phyloP scores from a whole-genome alignment of 192 early-diverging fungal species.

The Linnemannia schmuckeri region DNA sequence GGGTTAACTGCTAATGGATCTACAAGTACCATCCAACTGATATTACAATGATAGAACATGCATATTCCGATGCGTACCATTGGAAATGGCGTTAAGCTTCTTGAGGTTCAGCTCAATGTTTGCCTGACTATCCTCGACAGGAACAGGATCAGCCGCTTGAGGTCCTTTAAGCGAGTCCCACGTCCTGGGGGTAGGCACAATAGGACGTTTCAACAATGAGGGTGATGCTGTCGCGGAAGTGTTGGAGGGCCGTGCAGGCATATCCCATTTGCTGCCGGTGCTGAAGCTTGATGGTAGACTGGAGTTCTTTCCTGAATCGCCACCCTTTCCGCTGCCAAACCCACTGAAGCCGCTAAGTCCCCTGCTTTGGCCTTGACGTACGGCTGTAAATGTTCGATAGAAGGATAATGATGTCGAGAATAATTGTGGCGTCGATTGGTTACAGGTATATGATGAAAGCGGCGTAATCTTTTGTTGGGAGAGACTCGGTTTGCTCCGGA shows the following conservation, averaged over 20 bases:
- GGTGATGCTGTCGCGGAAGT: not conserved
- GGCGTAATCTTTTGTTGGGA: not conserved
- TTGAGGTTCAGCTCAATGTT: slow-evolving; percentile 46
- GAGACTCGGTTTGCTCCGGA: not conserved
- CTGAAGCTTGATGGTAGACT: slow-evolving; percentile 15
- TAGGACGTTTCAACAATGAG: not conserved
- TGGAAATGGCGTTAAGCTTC: slow-evolving; percentile 45
- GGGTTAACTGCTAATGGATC: not conserved
- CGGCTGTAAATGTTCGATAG: not conserved
- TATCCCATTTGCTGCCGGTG: slow-evolving; percentile 20
- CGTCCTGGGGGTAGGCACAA: not conserved
- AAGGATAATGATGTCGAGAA: not conserved
- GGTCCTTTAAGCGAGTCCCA: slow-evolving; percentile 31
- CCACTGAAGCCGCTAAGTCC: slow-evolving; percentile 7
- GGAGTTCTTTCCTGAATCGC: slow-evolving; percentile 1
- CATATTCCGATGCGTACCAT: slow-evolving; percentile 17
- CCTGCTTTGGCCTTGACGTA: not conserved
- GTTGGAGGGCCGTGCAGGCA: not conserved
- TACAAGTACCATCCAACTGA: no score
- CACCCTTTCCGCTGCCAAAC: not conserved
- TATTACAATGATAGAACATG: not conserved
- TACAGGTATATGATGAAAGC: not conserved
- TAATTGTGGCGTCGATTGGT: no score
- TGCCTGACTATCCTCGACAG: slow-evolving; percentile 26
- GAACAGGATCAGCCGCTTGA: not conserved